phyloP scores from a whole-genome alignment of 192 early-diverging fungal species.

The Kappamyces sp. region DNA sequence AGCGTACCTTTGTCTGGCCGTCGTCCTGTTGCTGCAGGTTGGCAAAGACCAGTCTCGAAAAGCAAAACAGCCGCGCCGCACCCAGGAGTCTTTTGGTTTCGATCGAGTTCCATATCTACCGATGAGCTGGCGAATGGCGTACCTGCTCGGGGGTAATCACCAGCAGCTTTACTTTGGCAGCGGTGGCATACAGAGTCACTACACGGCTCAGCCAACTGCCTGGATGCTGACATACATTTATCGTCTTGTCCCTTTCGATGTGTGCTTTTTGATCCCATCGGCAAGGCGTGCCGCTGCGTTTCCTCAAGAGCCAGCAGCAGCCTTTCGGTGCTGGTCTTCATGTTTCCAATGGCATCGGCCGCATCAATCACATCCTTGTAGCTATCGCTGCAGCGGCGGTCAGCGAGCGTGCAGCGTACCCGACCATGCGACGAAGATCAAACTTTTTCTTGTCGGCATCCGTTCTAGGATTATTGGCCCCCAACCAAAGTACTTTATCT shows the following conservation, averaged over 20 bases:
- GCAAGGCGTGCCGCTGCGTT: slow-evolving; percentile 57
- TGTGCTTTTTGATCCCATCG: slow-evolving; percentile 41
- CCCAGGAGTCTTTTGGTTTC: slow-evolving; percentile 65
- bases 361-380: slow-evolving; percentile 83
- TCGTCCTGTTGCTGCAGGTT: slow-evolving; percentile 52
- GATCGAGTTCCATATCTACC: slow-evolving; percentile 74
- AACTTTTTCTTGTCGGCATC: slow-evolving; percentile 78
- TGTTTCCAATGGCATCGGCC: slow-evolving; percentile 69
- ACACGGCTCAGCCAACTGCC: slow-evolving; percentile 21
- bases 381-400: slow-evolving; percentile 53
- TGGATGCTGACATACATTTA: slow-evolving; percentile 1
- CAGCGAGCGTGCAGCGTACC: slow-evolving; percentile 44
- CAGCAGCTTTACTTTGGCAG: slow-evolving; percentile 75
- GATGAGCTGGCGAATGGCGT: background rate
- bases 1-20: slow-evolving; percentile 20
- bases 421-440: slow-evolving; percentile 78
- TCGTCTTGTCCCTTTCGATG: slow-evolving; percentile 28
- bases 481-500: slow-evolving; percentile 25
- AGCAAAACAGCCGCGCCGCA: slow-evolving; percentile 62
- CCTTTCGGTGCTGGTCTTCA: slow-evolving; percentile 51
- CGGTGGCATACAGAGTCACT: slow-evolving; percentile 62
- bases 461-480: slow-evolving; percentile 29
- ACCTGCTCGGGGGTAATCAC: slow-evolving; percentile 87
- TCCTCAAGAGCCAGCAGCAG: slow-evolving; percentile 52
- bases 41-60: slow-evolving; percentile 63